Evolutionary conservation across 371 early-diverging fungal genomes (phyloP).

Genomic region (Amoeboradix gromovi): DNA sequence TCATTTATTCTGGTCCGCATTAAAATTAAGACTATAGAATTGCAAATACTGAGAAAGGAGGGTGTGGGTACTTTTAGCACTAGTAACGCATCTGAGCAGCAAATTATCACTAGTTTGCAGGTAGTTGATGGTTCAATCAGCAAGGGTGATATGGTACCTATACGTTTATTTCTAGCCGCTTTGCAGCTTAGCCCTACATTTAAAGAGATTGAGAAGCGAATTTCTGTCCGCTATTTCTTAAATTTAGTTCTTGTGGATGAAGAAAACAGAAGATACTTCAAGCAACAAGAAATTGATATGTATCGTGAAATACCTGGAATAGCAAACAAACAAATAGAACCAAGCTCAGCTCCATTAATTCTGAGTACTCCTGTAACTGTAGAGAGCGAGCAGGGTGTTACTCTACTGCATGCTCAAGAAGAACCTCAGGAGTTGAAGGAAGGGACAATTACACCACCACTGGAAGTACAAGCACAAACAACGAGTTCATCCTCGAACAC

Average conservation of each 20-base stretch:
- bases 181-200: conserved; percentile 75
- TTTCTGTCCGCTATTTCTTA: conserved; percentile 78
- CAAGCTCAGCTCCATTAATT: not conserved
- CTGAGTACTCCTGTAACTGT: not conserved
- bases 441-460: not conserved
- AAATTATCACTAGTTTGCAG: conserved; percentile 87
- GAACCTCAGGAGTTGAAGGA: not conserved
- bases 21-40: conserved; percentile 93
- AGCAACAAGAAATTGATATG: conserved; percentile 43
- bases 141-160: conserved; percentile 80
- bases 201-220: conserved; percentile 75
- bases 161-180: conserved; percentile 75
- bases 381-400: not conserved
- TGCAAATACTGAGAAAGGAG: conserved; percentile 86
- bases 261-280: conserved; percentile 84
- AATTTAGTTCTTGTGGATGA: conserved; percentile 88
- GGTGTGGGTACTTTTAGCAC: conserved; percentile 41
- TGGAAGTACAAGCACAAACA: not conserved
- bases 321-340: not conserved
- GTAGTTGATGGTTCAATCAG: conserved; percentile 82
- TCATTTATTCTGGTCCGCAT: conserved; percentile 92
- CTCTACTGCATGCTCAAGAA: not conserved
- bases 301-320: not conserved
- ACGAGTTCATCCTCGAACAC: not conserved
- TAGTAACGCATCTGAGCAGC: conserved; percentile 1